Base-by-base conservation (phyloP, 2,329 filamentous ascomycete species). In the Lachnellula hyalina region DNA sequence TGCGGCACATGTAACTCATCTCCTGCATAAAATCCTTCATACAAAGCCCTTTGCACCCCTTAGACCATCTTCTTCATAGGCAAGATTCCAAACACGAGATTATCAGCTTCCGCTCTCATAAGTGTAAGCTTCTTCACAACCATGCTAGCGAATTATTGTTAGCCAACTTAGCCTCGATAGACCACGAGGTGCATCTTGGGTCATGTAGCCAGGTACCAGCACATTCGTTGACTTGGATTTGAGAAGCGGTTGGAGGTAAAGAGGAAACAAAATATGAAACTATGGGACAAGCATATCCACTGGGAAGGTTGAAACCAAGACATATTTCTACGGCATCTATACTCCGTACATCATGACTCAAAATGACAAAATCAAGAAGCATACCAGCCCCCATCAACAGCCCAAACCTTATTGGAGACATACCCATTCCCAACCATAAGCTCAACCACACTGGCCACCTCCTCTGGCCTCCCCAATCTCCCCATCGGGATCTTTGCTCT, bases 371-470 rank as follows among this genome's bases (percentile, higher is more conserved):
- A 32, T 36, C 28, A 53, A 15, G 46, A 48, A 23, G 51, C 34
- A 49, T 49, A n/a, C 51, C 51, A 53, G 7, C 73, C 73, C 19
- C 73, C 73, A 64, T 74, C 73, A 40, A 75, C 68, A 19, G 64
- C 68, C 38, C 74, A 66, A 14, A 74, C 70, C 61, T 77, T 76
- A 57, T 75, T 76, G 8, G 73, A 77, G 49, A 77, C 67, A 65
- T 75, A 76, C 2, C 68, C 69, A 8, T 71, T 76, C 59, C 73
- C 73, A 14, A 76, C 69, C 68, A 77, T 74, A 73, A 74, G 75
- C 9, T 74, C 47, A 5, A 78, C 73, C 4, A 74, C 76, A 54
- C 75, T 72, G 1, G 75, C 74, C 57, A 77, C 69, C 63, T 78
- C 76, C 34, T 75, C 74, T 2, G 75, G 74, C 49, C 63, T 69